phyloP scores from a whole-genome alignment of 371 early-diverging fungal species.

The Zopfochytrium polystomum region DNA sequence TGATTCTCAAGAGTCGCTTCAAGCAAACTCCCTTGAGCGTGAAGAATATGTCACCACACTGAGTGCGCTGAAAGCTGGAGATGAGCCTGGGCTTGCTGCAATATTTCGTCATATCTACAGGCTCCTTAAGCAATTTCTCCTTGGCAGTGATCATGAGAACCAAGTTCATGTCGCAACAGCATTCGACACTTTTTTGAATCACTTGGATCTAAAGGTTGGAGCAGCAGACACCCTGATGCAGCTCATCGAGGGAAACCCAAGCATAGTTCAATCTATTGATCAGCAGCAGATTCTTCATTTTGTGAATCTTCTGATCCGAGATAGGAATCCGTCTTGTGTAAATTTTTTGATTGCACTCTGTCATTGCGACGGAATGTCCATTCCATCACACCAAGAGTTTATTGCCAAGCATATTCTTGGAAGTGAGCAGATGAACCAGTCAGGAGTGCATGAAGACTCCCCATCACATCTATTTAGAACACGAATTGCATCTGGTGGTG shows the following conservation, averaged over 20 bases:
- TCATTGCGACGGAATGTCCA: conserved; percentile 29
- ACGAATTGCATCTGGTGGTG: neutral
- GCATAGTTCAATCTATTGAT: conserved; percentile 31
- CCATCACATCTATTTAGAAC: neutral
- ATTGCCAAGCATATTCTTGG: conserved; percentile 20
- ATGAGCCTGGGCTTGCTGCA: conserved; percentile 15
- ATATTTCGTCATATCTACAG: conserved; percentile 29
- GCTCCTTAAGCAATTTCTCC: conserved; percentile 33
- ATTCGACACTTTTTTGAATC: conserved; percentile 28
- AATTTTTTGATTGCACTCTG: conserved; percentile 41
- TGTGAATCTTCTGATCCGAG: conserved; percentile 26
- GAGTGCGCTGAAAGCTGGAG: neutral
- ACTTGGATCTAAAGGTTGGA: conserved; percentile 34
- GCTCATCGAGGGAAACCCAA: conserved; percentile 31
- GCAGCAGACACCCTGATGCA: conserved; percentile 43
- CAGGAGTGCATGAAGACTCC: neutral
- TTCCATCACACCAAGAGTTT: conserved; percentile 26
- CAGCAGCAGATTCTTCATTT: conserved; percentile 29
- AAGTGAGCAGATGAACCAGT: conserved; percentile 4
- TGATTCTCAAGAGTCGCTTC: no score
- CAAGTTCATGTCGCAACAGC: conserved; percentile 36
- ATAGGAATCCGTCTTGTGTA: conserved; percentile 32
- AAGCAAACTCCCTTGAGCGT: neutral
- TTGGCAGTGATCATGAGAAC: conserved; percentile 36
- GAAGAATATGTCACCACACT: neutral